A percentile compares a stretch with the other conserved stretches of the same genome.
Conservation (phyloP, 805 yeast genomes). For the Ogataea wickerhamii region DNA sequence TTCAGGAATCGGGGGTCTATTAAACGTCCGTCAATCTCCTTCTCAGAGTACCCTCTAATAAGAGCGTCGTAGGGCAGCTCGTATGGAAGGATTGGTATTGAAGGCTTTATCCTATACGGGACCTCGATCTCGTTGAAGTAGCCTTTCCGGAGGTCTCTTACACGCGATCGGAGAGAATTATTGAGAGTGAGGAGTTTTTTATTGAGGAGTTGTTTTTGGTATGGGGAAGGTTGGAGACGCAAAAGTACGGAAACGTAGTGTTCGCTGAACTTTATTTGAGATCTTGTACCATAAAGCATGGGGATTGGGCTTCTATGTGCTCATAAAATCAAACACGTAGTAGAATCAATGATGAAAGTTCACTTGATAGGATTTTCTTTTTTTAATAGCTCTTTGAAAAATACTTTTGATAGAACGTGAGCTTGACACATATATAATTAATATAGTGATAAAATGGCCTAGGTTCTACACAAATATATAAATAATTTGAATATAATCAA, state of each 20-base stretch:
- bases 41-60: constrained; percentile 19
- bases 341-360: too few relatives aligned
- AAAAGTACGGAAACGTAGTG: constrained; percentile 17
- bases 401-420: too few relatives aligned
- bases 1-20: constrained; percentile 21
- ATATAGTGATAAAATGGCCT: neutral
- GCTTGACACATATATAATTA: too few relatives aligned
- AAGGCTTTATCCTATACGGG: constrained; percentile 12
- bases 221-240: constrained; percentile 12
- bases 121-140: constrained; percentile 19
- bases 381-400: too few relatives aligned
- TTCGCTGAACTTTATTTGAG: neutral
- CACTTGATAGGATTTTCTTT: too few relatives aligned
- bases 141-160: constrained; percentile 19
- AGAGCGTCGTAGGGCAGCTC: constrained; percentile 25
- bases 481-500: neutral
- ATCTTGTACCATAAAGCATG: constrained; percentile 11
- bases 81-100: constrained; percentile 14
- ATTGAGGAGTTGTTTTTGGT: constrained; percentile 14
- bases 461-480: constrained; percentile 1
- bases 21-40: constrained; percentile 13
- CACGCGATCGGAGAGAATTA: constrained; percentile 13
- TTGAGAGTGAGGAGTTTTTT: constrained; percentile 15
- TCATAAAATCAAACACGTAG: too few relatives aligned
- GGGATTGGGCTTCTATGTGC: neutral